Evolutionary conservation across 371 early-diverging fungal genomes (phyloP), one percentile per base, ranked within the genome.

Genomic region (Paraphysoderma sedebokerense): DNA sequence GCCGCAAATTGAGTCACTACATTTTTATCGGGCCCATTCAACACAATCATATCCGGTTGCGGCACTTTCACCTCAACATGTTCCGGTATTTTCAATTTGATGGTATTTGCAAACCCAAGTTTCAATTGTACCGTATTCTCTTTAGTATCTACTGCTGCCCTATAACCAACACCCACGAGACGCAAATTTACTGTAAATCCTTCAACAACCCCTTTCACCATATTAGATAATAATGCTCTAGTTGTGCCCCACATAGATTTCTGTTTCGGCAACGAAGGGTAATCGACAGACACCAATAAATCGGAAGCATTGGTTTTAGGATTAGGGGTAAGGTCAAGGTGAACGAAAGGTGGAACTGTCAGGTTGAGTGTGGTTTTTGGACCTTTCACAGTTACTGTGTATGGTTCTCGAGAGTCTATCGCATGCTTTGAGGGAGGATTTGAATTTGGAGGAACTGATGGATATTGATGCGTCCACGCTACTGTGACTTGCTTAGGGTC

Each of bases 201-300:
- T 46, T 95, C 92, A 7, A 82, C 76, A 2, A 92, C 92, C 19
- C 95, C 97, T 7, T 66, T 65, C 32, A 93, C 82, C 48, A 82
- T 79, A 63, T 87, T 88, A 38, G 76, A 75, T 37, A 93, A 74
- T 35, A 87, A 62, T 13, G 86, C 81, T 38, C 92, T 70, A 3
- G 92, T 87, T 4, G 97, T 93, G 42, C 97, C 97, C 97, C 97
- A 96, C 90, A 87, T 89, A 37, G 78, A 70, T 46, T 76, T 63
- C 63, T 96, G 93, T 33, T 73, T 61, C 56, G 79, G 78, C 40
- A 70, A 59, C 17, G 47, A 47, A 1, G 72, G 61, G 54, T 87
- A 73, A 17, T 59, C 54, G 0, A 91, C 78, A 1, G 60, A 44
- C 9, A 95, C 72, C 13, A 61, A 28, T 4, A 90, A 46, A 29